Conservation (phyloP, 345 rosid species). For the Boechera retrofracta region DNA sequence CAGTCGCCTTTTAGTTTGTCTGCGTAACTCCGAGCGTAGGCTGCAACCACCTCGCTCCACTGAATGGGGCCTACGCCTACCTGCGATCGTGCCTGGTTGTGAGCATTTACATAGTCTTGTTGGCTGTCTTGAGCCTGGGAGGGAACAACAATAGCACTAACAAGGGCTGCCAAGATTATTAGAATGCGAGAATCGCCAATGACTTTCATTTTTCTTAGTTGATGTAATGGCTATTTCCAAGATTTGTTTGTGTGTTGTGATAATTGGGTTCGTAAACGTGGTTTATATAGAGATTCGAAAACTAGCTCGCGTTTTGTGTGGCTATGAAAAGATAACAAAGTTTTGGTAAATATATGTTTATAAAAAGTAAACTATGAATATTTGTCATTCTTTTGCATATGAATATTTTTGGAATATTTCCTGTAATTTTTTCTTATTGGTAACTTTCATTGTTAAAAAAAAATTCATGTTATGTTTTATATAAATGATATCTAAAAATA, state of each 20-base stretch:
- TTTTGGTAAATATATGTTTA: neutral
- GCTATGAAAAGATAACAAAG: neutral
- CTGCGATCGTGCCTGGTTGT: constrained; percentile 24
- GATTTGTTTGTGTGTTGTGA: constrained; percentile 3
- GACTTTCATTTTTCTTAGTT: constrained; percentile 11
- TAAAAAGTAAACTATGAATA: neutral
- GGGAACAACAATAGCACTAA: constrained; percentile 31
- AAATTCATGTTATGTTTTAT: neutral
- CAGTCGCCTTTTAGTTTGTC: constrained; percentile 29
- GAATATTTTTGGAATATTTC: neutral
- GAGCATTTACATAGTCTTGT: constrained; percentile 33
- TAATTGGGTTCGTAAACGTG: neutral
- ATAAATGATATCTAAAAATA: too few species aligned
- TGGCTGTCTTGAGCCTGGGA: constrained; percentile 29
- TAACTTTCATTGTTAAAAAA: neutral
- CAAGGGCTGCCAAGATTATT: constrained; percentile 13
- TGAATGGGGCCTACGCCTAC: constrained; percentile 35
- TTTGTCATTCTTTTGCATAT: neutral
- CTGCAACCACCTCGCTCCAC: constrained; percentile 27
- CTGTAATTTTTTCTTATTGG: neutral
- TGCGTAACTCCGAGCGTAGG: constrained; percentile 26
- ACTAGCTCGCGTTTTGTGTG: neutral
- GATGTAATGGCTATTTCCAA: neutral
- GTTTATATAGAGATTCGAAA: constrained; percentile 23
- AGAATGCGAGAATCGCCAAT: neutral